Conservation (phyloP, 2,329 filamentous ascomycete species). For the Neoascochyta sp. region DNA sequence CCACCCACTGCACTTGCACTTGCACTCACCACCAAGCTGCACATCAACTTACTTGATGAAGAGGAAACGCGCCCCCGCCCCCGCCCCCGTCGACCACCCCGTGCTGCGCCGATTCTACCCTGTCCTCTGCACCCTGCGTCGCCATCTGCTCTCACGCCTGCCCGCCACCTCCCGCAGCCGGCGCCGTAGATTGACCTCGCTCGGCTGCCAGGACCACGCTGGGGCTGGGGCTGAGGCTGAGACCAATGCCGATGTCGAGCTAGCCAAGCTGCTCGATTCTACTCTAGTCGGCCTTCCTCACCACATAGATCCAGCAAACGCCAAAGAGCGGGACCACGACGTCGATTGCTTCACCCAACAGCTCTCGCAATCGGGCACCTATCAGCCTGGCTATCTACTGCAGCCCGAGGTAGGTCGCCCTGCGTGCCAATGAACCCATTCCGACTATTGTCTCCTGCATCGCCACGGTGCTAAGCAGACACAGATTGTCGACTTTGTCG, state of each 20-base stretch:
- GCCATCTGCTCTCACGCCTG: constrained; percentile 65
- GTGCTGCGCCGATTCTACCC: constrained; percentile 68
- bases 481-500: constrained; percentile 50
- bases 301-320: constrained; percentile 42
- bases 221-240: too few species aligned
- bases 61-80: constrained; percentile 28
- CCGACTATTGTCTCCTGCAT: constrained; percentile 2
- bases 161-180: constrained; percentile 51
- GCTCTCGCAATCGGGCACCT: constrained; percentile 31
- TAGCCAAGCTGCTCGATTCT: constrained; percentile 63
- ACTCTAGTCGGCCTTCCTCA: constrained; percentile 59
- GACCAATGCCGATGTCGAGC: constrained; percentile 25
- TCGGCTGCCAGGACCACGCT: constrained; percentile 9
- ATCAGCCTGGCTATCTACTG: constrained; percentile 32
- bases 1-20: neutral
- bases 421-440: too few species aligned
- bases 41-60: too few species aligned
- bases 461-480: constrained; percentile 11
- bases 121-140: constrained; percentile 62
- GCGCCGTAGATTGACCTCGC: constrained; percentile 13
- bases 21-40: constrained; percentile 8
- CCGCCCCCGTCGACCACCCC: constrained; percentile 50
- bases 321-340: constrained; percentile 34
- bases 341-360: constrained; percentile 47
- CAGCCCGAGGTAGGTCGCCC: constrained; percentile 47